A percentile compares a stretch with the other conserved stretches of the same genome.
phyloP scores from a whole-genome alignment of 768 basidiomycete species.

The Mycena galericulata region DNA sequence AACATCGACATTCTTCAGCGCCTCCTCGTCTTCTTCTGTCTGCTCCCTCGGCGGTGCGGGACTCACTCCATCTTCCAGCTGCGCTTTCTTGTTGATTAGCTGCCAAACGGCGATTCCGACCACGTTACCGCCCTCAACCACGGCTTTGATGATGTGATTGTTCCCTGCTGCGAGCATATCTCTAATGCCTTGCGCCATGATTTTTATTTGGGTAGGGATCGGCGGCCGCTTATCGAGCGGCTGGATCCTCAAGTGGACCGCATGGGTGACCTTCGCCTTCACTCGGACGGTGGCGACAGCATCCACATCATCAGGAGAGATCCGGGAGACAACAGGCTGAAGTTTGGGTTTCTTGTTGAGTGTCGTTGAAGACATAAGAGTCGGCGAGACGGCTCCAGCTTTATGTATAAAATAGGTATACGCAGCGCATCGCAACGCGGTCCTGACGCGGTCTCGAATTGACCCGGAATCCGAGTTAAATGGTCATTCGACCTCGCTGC shows the following conservation, averaged over 20 bases:
- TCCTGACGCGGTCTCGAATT: too few species aligned
- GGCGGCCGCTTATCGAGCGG: slow-evolving; percentile 9
- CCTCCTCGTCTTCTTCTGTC: slow-evolving; percentile 3
- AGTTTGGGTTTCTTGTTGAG: background rate
- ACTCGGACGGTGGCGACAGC: slow-evolving; percentile 5
- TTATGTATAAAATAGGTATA: too few species aligned
- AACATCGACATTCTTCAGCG: background rate
- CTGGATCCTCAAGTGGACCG: slow-evolving; percentile 5
- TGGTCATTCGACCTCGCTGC: too few species aligned
- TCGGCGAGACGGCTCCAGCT: too few species aligned
- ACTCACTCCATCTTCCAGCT: background rate
- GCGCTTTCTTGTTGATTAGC: background rate
- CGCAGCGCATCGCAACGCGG: too few species aligned
- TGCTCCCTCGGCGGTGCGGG: background rate
- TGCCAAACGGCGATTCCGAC: slow-evolving; percentile 10
- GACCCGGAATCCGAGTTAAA: too few species aligned
- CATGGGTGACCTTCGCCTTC: background rate
- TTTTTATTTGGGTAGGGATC: background rate
- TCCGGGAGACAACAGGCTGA: background rate
- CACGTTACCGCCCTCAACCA: background rate
- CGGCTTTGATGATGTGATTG: slow-evolving; percentile 13
- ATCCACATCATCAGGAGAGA: background rate
- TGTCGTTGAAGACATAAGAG: background rate
- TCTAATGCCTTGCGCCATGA: background rate
- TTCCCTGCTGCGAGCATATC: background rate